Conservation (phyloP, 257 asterid species). For the Euphrasia confusa region DNA sequence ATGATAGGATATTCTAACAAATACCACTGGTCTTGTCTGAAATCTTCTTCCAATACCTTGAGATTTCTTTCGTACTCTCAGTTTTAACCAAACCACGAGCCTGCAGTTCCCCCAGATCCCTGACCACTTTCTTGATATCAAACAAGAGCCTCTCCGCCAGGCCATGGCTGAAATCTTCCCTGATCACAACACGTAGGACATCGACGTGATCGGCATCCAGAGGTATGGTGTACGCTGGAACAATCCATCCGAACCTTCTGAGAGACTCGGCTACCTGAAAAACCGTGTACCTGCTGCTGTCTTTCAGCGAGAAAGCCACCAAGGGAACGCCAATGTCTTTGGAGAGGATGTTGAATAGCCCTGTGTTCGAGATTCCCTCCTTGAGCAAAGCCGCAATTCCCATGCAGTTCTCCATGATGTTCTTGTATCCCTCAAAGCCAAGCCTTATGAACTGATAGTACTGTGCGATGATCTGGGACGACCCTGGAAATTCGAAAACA, state of each 20-base stretch:
- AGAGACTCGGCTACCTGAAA: conserved; percentile 64
- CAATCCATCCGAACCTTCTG: conserved; percentile 74
- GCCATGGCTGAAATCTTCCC: conserved; percentile 62
- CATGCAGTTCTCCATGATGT: conserved; percentile 64
- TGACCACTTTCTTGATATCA: conserved; percentile 44
- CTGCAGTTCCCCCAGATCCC: conserved; percentile 49
- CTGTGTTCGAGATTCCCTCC: conserved; percentile 46
- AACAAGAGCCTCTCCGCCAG: conserved; percentile 58
- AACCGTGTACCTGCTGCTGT: conserved; percentile 50
- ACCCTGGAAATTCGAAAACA: conserved; percentile 37
- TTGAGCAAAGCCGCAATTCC: conserved; percentile 41
- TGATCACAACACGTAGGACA: conserved; percentile 53
- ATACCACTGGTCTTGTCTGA: conserved; percentile 52
- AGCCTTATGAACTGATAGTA: conserved; percentile 83
- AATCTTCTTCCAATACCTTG: conserved; percentile 52
- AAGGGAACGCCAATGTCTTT: conserved; percentile 70
- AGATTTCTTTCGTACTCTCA: conserved; percentile 34
- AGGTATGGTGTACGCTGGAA: conserved; percentile 85
- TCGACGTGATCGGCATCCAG: conserved; percentile 59
- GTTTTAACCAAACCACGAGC: conserved; percentile 29
- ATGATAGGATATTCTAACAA: conserved; percentile 29
- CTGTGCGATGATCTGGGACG: conserved; percentile 65
- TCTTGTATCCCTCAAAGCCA: conserved; percentile 77
- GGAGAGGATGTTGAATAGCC: conserved; percentile 51
- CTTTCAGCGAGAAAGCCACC: conserved; percentile 65